These are phyloP conservation scores for Paramarasmius palmivorus DNA, from an alignment of 1,284 basidiomycete species.

Conservation along the genomic window DNA sequence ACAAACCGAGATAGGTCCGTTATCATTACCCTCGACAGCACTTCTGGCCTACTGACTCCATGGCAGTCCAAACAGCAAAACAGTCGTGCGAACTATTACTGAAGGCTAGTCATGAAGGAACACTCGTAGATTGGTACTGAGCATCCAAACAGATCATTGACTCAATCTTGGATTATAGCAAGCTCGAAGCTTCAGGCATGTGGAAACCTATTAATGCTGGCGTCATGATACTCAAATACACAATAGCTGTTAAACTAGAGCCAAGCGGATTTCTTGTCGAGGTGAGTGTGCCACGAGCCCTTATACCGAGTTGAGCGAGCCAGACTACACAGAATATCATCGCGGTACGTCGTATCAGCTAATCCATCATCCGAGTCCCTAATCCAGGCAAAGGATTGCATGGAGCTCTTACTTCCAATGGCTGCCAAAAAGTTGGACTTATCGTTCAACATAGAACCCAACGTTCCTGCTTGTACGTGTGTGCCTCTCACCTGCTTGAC, in stretches of 20 bases:
- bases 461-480: conserved; percentile 59
- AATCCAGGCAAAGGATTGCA: conserved; percentile 52
- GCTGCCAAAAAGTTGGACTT: conserved; percentile 71
- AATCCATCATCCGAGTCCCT: not conserved
- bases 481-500: not conserved
- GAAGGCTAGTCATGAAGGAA: conserved; percentile 51
- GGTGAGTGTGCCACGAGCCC: conserved; percentile 27
- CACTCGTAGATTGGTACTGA: not conserved
- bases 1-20: conserved; percentile 65
- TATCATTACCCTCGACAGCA: not conserved
- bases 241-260: conserved; percentile 64
- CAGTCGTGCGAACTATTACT: conserved; percentile 71
- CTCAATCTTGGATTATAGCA: conserved; percentile 74
- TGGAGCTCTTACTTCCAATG: conserved; percentile 72
- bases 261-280: conserved; percentile 66
- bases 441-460: conserved; percentile 65
- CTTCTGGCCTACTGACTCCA: conserved; percentile 1
- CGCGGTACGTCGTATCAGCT: conserved; percentile 43
- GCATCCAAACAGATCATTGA: conserved; percentile 58
- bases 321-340: conserved; percentile 49
- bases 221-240: conserved; percentile 9
- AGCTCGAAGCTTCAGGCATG: conserved; percentile 67
- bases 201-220: too few relatives aligned
- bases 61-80: conserved; percentile 68
- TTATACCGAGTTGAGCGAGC: not conserved